Base-by-base conservation (phyloP, 306 rosid species). In the Abrus precatorius region DNA sequence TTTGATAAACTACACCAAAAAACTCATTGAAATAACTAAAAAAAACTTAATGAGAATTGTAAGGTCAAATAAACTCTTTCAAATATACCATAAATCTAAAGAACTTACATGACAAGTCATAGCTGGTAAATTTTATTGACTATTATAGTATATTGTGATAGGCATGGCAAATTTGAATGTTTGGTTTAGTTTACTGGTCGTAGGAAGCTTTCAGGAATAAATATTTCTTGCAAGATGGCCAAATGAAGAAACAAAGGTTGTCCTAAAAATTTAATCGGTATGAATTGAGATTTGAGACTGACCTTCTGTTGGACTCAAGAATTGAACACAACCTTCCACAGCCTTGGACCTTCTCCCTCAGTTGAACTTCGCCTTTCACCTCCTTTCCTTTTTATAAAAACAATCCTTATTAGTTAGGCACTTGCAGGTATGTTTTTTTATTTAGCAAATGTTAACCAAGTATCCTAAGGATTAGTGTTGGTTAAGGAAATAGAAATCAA, bases 131-230 rank as follows among this genome's bases (percentile, higher is more conserved):
- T 11, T 77, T 77, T 67, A 44, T 83, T 53, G 38, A 53, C 56
- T 56, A 12, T 4, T 30, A 43, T 61, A 54, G 43, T 64, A 40
- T 78, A 63, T 34, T 28, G 36, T 32, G 36, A 7, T 30, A 45
- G 56, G 27, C 67, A 49, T 4, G 74, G 29, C 38, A 34, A 56
- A 7, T 6, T 55, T 75, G 43, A 9, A 75, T 56, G 55, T 55
- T 28, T 74, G 50, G 49, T 75, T 49, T 69, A 69, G 68, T 60
- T 61, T 82, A 49, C 56, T 34, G 56, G 32, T 40, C 67, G 29
- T 52, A 8, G 59, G 52, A 52, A 61, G 33, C 62, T 83, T 76
- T 54, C 5, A 48, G 52, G 74, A 69, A 10, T 41, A 50, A 11
- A 33, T 7, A 36, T 1, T 27, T 69, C 50, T 32, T 52, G 49